A percentile compares a stretch with the other conserved stretches of the same genome.
These are phyloP conservation scores for Stachybotrys chlorohalonatus DNA, from an alignment of 2,329 filamentous ascomycete genomes.

Conservation along the genomic window DNA sequence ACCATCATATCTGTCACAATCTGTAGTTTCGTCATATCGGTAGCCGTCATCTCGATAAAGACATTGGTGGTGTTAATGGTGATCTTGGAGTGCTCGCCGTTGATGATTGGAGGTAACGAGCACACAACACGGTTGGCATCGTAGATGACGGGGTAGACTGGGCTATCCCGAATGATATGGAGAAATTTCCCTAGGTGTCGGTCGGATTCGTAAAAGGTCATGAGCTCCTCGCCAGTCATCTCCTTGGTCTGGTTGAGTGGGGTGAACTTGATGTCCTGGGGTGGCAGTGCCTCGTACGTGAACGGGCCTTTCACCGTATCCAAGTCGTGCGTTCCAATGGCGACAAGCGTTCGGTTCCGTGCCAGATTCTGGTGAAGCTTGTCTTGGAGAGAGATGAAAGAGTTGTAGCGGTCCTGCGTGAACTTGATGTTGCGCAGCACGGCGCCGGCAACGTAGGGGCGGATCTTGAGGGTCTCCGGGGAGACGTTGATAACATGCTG, in stretches of 20 bases:
- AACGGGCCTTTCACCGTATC: conserved; percentile 92
- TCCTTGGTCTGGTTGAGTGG: conserved; percentile 87
- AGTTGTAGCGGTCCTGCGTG: conserved; percentile 84
- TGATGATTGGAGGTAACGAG: conserved; percentile 95
- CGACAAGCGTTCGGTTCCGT: conserved; percentile 84
- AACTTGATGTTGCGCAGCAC: conserved; percentile 88
- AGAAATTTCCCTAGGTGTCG: conserved; percentile 84
- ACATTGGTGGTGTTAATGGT: conserved; percentile 83
- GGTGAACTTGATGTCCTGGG: conserved; percentile 84
- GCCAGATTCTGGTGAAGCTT: conserved; percentile 97
- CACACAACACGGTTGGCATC: conserved; percentile 81
- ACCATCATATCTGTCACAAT: conserved; percentile 94
- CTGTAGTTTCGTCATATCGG: conserved; percentile 91
- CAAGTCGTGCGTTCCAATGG: conserved; percentile 93
- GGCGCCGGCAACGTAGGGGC: conserved; percentile 82
- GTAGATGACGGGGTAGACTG: conserved; percentile 92
- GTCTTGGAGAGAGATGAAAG: conserved; percentile 95
- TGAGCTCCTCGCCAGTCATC: conserved; percentile 81
- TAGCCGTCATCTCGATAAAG: conserved; percentile 94
- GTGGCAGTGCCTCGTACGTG: conserved; percentile 86
- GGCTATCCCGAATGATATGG: conserved; percentile 88
- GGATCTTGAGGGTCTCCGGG: conserved; percentile 65
- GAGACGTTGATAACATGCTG: conserved; percentile 74
- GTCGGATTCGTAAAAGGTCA: conserved; percentile 93
- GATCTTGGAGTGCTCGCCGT: conserved; percentile 95